phyloP scores from a whole-genome alignment of 2,329 filamentous ascomycete genomes.

The Talaromyces atroroseus region DNA sequence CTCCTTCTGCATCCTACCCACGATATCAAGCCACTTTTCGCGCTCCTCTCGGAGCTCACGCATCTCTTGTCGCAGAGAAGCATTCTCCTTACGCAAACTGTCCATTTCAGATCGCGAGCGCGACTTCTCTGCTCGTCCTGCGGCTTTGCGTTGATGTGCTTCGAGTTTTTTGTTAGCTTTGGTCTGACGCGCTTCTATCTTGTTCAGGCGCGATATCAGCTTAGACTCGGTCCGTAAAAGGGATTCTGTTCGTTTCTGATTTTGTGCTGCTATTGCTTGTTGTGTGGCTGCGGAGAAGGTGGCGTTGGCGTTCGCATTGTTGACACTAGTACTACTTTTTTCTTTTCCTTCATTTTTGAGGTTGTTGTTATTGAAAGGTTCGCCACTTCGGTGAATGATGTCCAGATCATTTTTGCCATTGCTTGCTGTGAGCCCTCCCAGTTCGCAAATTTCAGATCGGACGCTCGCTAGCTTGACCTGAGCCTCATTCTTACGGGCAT shows the following conservation, averaged over 20 bases:
- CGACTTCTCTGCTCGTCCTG: slow-evolving; percentile 40
- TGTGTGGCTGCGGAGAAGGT: background rate
- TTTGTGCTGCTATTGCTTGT: slow-evolving; percentile 15
- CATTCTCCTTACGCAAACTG: slow-evolving; percentile 44
- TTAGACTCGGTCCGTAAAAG: slow-evolving; percentile 32
- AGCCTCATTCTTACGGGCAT: slow-evolving; percentile 35
- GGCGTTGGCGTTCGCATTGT: background rate
- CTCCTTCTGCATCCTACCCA: slow-evolving; percentile 53
- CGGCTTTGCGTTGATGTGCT: slow-evolving; percentile 31
- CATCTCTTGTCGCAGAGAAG: slow-evolving; percentile 44
- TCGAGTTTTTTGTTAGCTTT: slow-evolving; percentile 39
- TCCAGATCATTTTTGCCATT: slow-evolving; percentile 11
- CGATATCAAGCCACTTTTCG: slow-evolving; percentile 44
- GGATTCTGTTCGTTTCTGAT: slow-evolving; percentile 26
- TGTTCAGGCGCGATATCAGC: slow-evolving; percentile 34
- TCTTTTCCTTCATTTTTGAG: background rate
- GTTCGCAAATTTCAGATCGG: slow-evolving; percentile 29
- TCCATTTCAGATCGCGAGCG: slow-evolving; percentile 41
- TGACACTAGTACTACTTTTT: background rate
- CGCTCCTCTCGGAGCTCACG: slow-evolving; percentile 47
- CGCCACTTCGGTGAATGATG: slow-evolving; percentile 8
- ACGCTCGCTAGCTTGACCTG: slow-evolving; percentile 34
- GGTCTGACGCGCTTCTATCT: slow-evolving; percentile 37
- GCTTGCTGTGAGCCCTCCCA: slow-evolving; percentile 16
- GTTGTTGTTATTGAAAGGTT: slow-evolving; percentile 4